Base-by-base conservation (phyloP, 2,329 filamentous ascomycete species). In the Venturia pyrina region DNA sequence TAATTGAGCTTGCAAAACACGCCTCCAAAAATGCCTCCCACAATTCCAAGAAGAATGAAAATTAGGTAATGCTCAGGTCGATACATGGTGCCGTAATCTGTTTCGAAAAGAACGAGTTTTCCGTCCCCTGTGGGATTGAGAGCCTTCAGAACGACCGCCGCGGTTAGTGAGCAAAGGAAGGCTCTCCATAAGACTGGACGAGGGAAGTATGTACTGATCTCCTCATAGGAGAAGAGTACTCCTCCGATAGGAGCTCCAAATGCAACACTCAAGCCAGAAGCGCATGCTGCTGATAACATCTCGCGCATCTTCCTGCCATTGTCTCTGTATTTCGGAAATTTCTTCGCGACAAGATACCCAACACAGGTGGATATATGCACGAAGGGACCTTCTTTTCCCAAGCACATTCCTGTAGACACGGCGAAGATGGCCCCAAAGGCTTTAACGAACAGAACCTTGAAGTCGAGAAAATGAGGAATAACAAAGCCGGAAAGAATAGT, bases 241-340 rank as follows among this genome's bases (percentile, higher is more conserved):
- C 84, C 84, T 1, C 84, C 84, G 63, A 87, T 85, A 0, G 85
- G 85, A 24, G 85, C 84, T 6, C 85, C 85, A 69, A 87, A 87
- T 0, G 84, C 85, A 0, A 87, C 85, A 21, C 81, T 83, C 61
- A 87, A 72, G 1, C 84, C 85, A 15, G 83, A 77, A 0, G 84
- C 82, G 68, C 83, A 85, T 1, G 82, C 82, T 3, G 83, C 83
- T 57, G 81, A 82, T 13, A 86, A 76, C 71, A 86, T 79, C 72
- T 87, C 83, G 13, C 83, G 75, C 76, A 85, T 79, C 71, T 85
- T 85, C 50, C 83, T 75, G 10, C 81, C 81, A 70, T 86, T 86
- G 10, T 81, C 76, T n/a, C 76, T 73, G 70, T 86, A 86, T 69
- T 85, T 86, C 0, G 82, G 80, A 56, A 86, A 82, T n/a, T 74